Evolutionary conservation across 1,139 yeast species (phyloP).

Genomic region (Kazachstania sp.): DNA sequence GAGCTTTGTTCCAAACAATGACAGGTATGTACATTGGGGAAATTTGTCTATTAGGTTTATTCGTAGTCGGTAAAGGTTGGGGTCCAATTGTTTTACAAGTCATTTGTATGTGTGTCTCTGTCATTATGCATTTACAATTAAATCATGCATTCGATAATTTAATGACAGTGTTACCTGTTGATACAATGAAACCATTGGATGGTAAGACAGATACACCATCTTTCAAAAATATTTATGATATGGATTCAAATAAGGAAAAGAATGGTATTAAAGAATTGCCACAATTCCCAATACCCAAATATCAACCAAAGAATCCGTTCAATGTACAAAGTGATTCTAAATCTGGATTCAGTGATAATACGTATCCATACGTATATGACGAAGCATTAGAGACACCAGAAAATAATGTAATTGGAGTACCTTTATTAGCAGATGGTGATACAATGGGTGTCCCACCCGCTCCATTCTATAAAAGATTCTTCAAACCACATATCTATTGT

Average conservation of each 20-base stretch:
- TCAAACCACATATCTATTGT: constrained; percentile 58
- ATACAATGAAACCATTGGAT: constrained; percentile 56
- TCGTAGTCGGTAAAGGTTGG: constrained; percentile 90
- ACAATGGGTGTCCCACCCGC: constrained; percentile 29
- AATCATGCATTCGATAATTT: constrained; percentile 58
- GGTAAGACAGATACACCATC: constrained; percentile 61
- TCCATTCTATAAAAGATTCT: constrained; percentile 40
- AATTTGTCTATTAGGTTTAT: constrained; percentile 73
- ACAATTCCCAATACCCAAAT: constrained; percentile 23
- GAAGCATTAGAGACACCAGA: constrained; percentile 10
- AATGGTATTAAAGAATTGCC: constrained; percentile 23
- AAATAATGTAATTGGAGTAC: constrained; percentile 22
- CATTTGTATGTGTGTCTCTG: constrained; percentile 54
- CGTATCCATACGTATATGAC: constrained; percentile 17
- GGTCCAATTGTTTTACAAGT: constrained; percentile 80
- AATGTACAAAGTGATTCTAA: constrained; percentile 10
- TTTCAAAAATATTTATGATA: constrained; percentile 24
- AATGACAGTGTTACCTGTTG: constrained; percentile 50
- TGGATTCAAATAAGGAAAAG: neutral
- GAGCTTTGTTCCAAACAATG: constrained; percentile 80
- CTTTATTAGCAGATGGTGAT: constrained; percentile 47
- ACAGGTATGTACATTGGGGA: constrained; percentile 85
- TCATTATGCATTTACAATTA: constrained; percentile 55
- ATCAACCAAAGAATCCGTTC: constrained; percentile 15
- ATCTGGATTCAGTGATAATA: constrained; percentile 21